Percentiles rank a stretch among this genome's conserved stretches.
phyloP scores from a whole-genome alignment of 73 alveolate species.

The Paramecium primaurelia region DNA sequence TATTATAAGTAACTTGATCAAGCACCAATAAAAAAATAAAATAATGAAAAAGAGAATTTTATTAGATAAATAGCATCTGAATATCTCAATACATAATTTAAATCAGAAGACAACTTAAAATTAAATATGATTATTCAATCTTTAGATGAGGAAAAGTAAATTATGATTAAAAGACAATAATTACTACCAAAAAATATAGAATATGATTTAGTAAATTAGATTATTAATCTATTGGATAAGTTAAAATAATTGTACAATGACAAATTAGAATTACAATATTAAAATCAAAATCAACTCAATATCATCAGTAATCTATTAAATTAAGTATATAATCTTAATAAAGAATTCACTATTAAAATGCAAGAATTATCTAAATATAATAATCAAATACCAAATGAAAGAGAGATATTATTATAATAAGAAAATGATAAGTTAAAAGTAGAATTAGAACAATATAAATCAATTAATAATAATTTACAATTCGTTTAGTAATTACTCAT shows the following conservation, averaged over 20 bases:
- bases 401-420: background rate
- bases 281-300: background rate
- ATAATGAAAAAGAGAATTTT: background rate
- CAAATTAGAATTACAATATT: background rate
- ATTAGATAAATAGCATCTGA: background rate
- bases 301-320: background rate
- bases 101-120: background rate
- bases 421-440: background rate
- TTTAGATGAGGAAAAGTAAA: constrained; percentile 5
- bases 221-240: background rate
- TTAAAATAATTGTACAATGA: constrained; percentile 36
- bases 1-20: background rate
- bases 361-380: background rate
- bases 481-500: background rate
- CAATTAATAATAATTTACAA: background rate
- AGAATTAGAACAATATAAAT: constrained; percentile 2
- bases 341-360: constrained; percentile 6
- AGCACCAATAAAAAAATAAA: background rate
- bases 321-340: background rate
- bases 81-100: background rate
- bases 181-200: background rate
- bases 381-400: constrained; percentile 4
- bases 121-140: background rate
- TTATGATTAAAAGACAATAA: background rate
- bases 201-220: background rate